phyloP scores from a whole-genome alignment of 106 monocot species.

The Dendrobium officinale region DNA sequence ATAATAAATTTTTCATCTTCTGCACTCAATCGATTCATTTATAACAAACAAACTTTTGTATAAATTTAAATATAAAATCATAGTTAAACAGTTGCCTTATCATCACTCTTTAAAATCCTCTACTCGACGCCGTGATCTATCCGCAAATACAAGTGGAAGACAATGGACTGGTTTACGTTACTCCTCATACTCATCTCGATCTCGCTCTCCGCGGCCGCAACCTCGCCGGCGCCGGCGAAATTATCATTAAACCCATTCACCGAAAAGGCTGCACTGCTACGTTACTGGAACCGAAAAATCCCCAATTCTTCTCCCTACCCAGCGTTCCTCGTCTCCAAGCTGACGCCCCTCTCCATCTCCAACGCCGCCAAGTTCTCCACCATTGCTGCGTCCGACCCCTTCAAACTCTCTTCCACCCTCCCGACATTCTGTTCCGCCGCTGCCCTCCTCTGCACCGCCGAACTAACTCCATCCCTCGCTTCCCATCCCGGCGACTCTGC shows the following conservation, averaged over 20 bases:
- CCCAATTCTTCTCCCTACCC: conserved; percentile 37
- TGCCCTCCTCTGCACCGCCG: neutral
- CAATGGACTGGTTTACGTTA: no score
- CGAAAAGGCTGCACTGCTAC: conserved; percentile 46
- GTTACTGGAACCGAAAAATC: conserved; percentile 78
- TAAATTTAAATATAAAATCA: no score
- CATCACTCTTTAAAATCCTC: no score
- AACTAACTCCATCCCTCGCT: conserved; percentile 5
- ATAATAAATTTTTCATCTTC: no score
- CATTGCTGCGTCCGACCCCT: conserved; percentile 22
- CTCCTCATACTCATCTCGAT: neutral
- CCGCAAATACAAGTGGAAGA: no score
- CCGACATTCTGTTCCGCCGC: conserved; percentile 47
- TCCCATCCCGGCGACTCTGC: conserved; percentile 7
- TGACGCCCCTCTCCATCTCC: conserved; percentile 62
- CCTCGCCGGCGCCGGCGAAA: no score
- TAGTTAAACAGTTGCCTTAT: no score
- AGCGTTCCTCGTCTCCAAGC: conserved; percentile 60
- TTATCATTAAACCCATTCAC: conserved; percentile 35
- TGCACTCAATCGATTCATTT: no score
- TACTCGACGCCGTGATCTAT: no score
- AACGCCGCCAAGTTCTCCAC: conserved; percentile 32
- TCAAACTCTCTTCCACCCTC: conserved; percentile 23
- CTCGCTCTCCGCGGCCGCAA: neutral
- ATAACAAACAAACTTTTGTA: no score